Conservation (phyloP, 2,329 filamentous ascomycete species). For the Paracorniculantispora psalliotae region DNA sequence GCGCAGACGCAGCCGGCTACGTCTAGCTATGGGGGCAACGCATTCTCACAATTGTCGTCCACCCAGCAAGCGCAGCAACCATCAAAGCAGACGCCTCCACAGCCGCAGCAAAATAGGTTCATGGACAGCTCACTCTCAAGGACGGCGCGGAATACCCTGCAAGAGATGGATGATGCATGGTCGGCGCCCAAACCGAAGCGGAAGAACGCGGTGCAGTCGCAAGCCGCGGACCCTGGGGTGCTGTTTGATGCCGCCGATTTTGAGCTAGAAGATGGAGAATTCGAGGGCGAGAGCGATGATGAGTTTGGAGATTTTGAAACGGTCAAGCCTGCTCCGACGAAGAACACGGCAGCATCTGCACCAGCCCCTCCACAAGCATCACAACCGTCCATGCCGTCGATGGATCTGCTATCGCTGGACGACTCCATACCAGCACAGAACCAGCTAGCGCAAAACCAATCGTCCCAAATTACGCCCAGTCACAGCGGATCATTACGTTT, state of each 20-base stretch:
- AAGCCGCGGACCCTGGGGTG: constrained; percentile 44
- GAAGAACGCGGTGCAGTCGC: constrained; percentile 14
- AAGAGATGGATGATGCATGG: neutral
- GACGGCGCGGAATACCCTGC: neutral
- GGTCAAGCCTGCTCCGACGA: constrained; percentile 23
- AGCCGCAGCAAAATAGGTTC: neutral
- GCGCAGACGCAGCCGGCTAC: neutral
- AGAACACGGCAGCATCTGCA: constrained; percentile 17
- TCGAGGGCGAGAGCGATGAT: constrained; percentile 46
- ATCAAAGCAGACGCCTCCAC: neutral
- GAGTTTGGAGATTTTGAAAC: constrained; percentile 50
- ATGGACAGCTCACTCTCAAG: neutral
- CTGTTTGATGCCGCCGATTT: constrained; percentile 63
- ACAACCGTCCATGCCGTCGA: constrained; percentile 22
- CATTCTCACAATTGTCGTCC: neutral
- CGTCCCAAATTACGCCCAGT: constrained; percentile 8
- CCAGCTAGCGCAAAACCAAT: too few species aligned
- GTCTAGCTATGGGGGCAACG: neutral
- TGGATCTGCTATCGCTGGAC: constrained; percentile 39
- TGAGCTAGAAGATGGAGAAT: constrained; percentile 35
- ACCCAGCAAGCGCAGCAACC: neutral
- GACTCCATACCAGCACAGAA: constrained; percentile 23
- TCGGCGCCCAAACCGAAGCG: constrained; percentile 19
- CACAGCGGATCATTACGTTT: neutral
- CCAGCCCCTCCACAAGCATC: constrained; percentile 14